Percentiles rank a stretch among this genome's conserved stretches.
Evolutionary conservation across 1,284 basidiomycete genomes (phyloP).

Genomic region (Papiliotrema fonsecae): DNA sequence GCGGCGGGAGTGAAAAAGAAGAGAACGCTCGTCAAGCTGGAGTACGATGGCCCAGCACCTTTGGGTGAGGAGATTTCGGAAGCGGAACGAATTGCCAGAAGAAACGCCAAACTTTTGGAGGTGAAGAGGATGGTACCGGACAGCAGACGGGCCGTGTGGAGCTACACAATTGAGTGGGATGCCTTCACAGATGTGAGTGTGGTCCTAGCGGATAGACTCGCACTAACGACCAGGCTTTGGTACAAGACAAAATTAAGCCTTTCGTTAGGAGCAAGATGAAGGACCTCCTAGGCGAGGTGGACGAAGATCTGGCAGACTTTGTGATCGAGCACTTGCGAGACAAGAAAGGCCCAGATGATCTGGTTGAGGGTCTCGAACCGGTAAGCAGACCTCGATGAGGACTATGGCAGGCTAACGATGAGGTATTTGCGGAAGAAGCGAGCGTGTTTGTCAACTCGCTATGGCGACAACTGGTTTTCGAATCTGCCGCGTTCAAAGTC

Average conservation of each 20-base stretch:
- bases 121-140: constrained; percentile 64
- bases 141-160: constrained; percentile 70
- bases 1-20: constrained; percentile 72
- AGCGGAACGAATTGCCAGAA: constrained; percentile 58
- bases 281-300: constrained; percentile 74
- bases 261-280: constrained; percentile 72
- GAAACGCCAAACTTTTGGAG: constrained; percentile 68
- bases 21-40: constrained; percentile 74
- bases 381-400: constrained; percentile 54
- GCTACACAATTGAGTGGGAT: constrained; percentile 76
- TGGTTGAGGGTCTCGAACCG: constrained; percentile 79
- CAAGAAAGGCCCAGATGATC: constrained; percentile 70
- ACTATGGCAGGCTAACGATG: constrained; percentile 3
- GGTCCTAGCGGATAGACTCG: background rate
- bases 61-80: constrained; percentile 24
- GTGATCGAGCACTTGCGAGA: constrained; percentile 81
- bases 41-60: constrained; percentile 56
- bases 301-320: constrained; percentile 74
- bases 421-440: constrained; percentile 88
- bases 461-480: constrained; percentile 85
- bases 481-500: constrained; percentile 45
- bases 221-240: constrained; percentile 54
- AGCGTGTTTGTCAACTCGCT: constrained; percentile 64
- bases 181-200: constrained; percentile 69
- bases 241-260: constrained; percentile 74